Base-by-base conservation (phyloP, 148 eudicot species). In the Cornus suecica region DNA sequence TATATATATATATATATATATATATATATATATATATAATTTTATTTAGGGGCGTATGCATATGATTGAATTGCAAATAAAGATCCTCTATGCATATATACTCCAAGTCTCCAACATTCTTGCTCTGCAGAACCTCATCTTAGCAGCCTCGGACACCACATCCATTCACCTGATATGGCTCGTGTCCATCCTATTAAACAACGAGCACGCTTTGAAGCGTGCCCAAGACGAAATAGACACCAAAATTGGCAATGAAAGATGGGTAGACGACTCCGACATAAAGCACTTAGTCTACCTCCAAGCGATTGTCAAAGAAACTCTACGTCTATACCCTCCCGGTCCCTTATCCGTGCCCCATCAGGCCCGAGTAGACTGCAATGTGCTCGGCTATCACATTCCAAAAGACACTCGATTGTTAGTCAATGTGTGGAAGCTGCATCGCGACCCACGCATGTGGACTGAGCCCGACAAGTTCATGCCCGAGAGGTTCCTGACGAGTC, bases 391-490 rank as follows among this genome's bases (percentile, higher is more conserved):
- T 48, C 25, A 66, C 37, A 14, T 82, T 37, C 78, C 78, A 14
- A 72, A 75, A 22, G 79, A 79, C 14, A 76, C 79, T 23, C 70
- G 67, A 6, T 10, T 82, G 32, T 13, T 79, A 27, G 68, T 54
- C 22, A 82, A 82, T 10, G 14, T 82, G 1, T 82, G 82, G 82
- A 82, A 82, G 66, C 65, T 78, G 25, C 85, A 82, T 6, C 79
- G 82, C 0, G 79, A 82, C 68, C 85, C 85, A 1, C 71, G 63
- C 9, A 11, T 83, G n/a, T 86, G 86, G 88, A 23, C 64, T 0
- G 61, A 69, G 2, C 86, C 86, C 5, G 70, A 83, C 1, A 67
- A 75, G n/a, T 83, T 86, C 8, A 69, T 56, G 1, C 88, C 88
- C 3, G 86, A 83, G 71, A 75, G 88, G 51, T 86, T 83, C 48